phyloP scores from a whole-genome alignment of 441 rosid species.

The Euphorbia schlechtendalii region DNA sequence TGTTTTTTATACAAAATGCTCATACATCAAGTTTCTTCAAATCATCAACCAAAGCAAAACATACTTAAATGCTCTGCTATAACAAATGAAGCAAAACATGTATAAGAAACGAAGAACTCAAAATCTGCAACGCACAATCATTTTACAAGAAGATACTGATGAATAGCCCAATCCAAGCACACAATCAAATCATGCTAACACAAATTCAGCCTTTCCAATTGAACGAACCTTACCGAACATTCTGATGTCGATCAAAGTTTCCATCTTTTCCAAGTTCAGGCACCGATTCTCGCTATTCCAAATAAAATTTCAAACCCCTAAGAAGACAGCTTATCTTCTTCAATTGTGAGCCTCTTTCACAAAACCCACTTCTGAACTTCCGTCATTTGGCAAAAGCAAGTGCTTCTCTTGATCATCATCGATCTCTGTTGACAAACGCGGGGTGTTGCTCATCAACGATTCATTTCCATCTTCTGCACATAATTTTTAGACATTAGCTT shows the following conservation, averaged over 20 bases:
- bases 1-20: neutral
- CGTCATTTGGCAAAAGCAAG: constrained; percentile 35
- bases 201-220: constrained; percentile 13
- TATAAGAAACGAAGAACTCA: neutral
- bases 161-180: constrained; percentile 10
- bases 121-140: neutral
- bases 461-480: constrained; percentile 48
- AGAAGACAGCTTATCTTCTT: constrained; percentile 11
- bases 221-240: constrained; percentile 8
- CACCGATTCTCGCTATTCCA: constrained; percentile 1
- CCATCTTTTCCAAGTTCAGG: constrained; percentile 8
- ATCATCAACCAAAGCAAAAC: constrained; percentile 17
- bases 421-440: constrained; percentile 36
- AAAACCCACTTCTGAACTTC: constrained; percentile 39
- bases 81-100: constrained; percentile 8
- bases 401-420: constrained; percentile 54
- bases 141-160: constrained; percentile 17
- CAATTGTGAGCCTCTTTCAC: constrained; percentile 38
- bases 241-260: constrained; percentile 3
- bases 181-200: neutral
- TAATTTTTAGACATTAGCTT: no score
- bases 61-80: neutral
- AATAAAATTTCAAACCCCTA: neutral
- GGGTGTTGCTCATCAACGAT: constrained; percentile 33
- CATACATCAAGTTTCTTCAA: constrained; percentile 4